Evolutionary conservation across 2,329 filamentous ascomycete genomes (phyloP), one percentile per base, ranked within the genome.

Genomic region (Achaetomium macrosporum): DNA sequence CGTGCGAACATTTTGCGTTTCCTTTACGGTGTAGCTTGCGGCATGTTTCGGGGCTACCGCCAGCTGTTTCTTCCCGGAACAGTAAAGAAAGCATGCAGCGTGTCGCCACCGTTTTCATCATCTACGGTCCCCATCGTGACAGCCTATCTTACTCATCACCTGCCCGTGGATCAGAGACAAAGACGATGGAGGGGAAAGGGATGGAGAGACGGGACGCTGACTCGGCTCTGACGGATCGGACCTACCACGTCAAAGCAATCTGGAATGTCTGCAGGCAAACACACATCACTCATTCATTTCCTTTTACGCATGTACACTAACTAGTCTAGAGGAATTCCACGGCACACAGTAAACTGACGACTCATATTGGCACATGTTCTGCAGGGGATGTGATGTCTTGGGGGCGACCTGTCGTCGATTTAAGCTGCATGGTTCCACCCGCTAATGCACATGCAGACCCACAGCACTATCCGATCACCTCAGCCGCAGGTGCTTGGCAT

Each of bases 321-420:
- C 10, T 37, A 37, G 35, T n/a, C 35, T 37, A 16, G 13, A 37
- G 15, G 11, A 25, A 25, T n/a, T 19, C 42, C 29, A 15, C 16
- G 6, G 19, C 31, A 47, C 47, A 37, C 31, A 50, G 30, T 48
- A n/a, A 33, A 42, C 42, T 12, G 16, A 48, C 25, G 7, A 19
- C 4, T 5, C 36, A n/a, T 31, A 35, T 42, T 35, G 37, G 29
- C 39, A 49, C 47, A 19, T 30, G 11, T 6, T 15, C 41, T 53
- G 33, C 45, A 53, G 35, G 44, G 33, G 44, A 53, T 33, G 30
- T 3, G 44, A 25, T n/a, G 37, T 36, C 29, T 37, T 12, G 10
- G 15, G 39, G 19, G 48, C 36, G 53, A 57, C 50, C 36, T 52
- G 56, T 58, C 53, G 56, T 58, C 51, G 45, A 56, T 54, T 56